A percentile compares a stretch with the other conserved stretches of the same genome.
These are phyloP conservation scores for Yarrowia deformans DNA, from an alignment of 805 yeast species.

Conservation along the genomic window DNA sequence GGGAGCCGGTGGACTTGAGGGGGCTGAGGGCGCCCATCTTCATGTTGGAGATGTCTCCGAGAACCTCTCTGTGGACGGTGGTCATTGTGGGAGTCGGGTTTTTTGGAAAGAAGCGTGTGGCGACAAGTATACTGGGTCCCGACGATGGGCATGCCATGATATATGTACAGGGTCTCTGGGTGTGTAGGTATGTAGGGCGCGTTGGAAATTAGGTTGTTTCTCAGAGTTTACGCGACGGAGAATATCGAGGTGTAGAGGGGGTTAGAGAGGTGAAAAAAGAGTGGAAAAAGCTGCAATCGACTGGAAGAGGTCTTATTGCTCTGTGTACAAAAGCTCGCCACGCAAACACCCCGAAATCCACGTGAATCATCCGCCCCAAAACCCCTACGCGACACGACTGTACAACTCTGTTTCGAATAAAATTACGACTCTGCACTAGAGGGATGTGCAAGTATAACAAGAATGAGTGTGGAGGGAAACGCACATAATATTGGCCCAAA, in stretches of 20 bases:
- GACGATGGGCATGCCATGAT: conserved; percentile 18
- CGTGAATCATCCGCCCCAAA: neutral
- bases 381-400: conserved; percentile 31
- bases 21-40: conserved; percentile 33
- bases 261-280: neutral
- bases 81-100: conserved; percentile 5
- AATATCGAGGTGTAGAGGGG: neutral
- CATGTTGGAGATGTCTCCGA: conserved; percentile 39
- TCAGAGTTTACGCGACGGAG: conserved; percentile 19
- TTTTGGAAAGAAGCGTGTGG: neutral
- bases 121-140: neutral
- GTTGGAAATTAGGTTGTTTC: conserved; percentile 32
- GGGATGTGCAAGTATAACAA: conserved; percentile 38
- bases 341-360: neutral
- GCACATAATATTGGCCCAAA: conserved; percentile 9
- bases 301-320: too few species aligned
- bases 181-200: conserved; percentile 38
- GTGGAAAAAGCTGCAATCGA: neutral
- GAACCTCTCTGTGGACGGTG: conserved; percentile 38
- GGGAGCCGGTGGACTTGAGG: conserved; percentile 37
- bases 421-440: conserved; percentile 34
- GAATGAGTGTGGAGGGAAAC: conserved; percentile 36
- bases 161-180: conserved; percentile 31
- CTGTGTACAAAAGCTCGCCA: neutral
- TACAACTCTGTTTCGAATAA: conserved; percentile 3